phyloP scores from a whole-genome alignment of 495 filamentous ascomycete genomes.

The Trichoderma asperelloides region DNA sequence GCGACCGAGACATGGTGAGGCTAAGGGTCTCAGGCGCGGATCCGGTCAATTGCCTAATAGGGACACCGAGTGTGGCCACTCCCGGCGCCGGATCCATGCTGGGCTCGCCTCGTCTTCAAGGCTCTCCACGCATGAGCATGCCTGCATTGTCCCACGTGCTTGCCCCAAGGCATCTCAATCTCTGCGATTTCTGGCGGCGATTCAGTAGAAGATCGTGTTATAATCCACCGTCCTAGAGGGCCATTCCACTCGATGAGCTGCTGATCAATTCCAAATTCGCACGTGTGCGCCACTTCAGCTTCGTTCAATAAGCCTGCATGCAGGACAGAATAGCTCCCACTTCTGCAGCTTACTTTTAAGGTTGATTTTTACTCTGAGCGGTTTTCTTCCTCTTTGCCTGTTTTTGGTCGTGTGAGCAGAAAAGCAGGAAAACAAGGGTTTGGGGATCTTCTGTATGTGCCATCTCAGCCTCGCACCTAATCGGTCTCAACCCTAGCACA shows the following conservation, averaged over 20 bases:
- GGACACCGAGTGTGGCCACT: conserved; percentile 1
- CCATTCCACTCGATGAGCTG: neutral
- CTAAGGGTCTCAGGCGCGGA: neutral
- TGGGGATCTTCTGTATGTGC: neutral
- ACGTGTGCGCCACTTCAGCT: neutral
- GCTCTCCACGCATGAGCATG: conserved; percentile 1
- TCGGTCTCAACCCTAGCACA: neutral
- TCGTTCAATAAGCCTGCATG: neutral
- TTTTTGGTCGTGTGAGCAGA: neutral
- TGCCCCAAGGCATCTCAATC: neutral
- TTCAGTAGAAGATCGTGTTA: neutral
- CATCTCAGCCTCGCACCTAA: neutral
- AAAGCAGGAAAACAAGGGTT: neutral
- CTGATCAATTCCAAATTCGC: conserved; percentile 2
- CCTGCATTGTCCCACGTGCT: conserved; percentile 1
- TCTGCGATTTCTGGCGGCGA: neutral
- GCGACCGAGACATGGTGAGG: neutral
- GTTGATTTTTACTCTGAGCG: conserved; percentile 3
- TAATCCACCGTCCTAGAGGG: neutral
- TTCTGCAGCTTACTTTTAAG: conserved; percentile 3
- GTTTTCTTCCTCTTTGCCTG: neutral
- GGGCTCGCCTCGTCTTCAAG: neutral
- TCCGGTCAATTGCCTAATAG: neutral
- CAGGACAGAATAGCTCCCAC: neutral
- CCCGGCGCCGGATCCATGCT: neutral